Conservation (phyloP, 2,329 filamentous ascomycete species). For the Fusarium fracticaudum region DNA sequence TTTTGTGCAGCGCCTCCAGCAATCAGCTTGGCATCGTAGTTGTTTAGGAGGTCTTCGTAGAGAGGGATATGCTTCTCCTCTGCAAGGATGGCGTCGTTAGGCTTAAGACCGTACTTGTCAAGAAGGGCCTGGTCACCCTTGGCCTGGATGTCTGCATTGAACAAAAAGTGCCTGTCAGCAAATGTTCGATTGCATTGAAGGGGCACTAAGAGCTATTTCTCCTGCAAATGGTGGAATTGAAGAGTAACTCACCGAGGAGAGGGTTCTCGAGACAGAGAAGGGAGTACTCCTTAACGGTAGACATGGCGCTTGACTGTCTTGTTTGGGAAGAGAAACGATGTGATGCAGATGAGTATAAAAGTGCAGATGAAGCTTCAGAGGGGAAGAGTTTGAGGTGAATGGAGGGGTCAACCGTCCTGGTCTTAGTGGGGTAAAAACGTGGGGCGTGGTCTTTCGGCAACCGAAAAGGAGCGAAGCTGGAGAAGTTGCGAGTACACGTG, state of each 20-base stretch:
- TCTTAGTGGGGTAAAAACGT: conserved; percentile 37
- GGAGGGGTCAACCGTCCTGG: conserved; percentile 39
- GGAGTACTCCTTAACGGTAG: conserved; percentile 80
- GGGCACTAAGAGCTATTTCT: neutral
- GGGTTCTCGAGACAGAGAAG: conserved; percentile 97
- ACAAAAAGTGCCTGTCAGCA: conserved; percentile 29
- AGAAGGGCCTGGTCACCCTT: conserved; percentile 83
- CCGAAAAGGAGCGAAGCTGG: conserved; percentile 37
- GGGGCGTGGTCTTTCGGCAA: conserved; percentile 37
- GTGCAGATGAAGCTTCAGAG: conserved; percentile 28
- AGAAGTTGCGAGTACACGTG: conserved; percentile 41
- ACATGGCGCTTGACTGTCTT: conserved; percentile 65
- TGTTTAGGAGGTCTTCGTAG: conserved; percentile 93
- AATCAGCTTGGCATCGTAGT: conserved; percentile 92
- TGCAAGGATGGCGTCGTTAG: conserved; percentile 97
- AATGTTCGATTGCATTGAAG: conserved; percentile 10
- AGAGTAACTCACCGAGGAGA: conserved; percentile 77
- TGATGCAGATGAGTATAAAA: conserved; percentile 14
- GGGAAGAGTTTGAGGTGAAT: conserved; percentile 43
- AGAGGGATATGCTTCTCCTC: conserved; percentile 89
- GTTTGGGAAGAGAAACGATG: conserved; percentile 11
- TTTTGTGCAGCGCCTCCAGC: conserved; percentile 97
- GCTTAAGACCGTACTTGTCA: conserved; percentile 91
- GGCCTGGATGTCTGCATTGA: conserved; percentile 83
- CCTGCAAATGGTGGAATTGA: neutral